A percentile compares a stretch with the other conserved stretches of the same genome.
Conservation (phyloP, 2,329 filamentous ascomycete genomes). For the Cytospora piceae region DNA sequence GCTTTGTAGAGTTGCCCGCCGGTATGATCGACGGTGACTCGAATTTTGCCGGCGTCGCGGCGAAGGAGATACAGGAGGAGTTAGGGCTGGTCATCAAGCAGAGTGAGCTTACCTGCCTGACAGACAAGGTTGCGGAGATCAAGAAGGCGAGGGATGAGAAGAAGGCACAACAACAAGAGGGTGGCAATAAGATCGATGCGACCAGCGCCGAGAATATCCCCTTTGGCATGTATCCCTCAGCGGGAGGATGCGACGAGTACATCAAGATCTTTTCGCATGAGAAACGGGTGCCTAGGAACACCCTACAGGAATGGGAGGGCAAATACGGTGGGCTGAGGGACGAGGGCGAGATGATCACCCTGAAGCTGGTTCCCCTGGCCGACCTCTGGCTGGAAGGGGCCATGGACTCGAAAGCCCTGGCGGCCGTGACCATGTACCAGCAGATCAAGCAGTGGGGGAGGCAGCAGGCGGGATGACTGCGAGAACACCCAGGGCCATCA, state of each 20-base stretch:
- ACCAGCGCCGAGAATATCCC: constrained; percentile 44
- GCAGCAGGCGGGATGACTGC: constrained; percentile 12
- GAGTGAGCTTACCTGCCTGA: constrained; percentile 54
- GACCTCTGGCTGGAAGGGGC: constrained; percentile 62
- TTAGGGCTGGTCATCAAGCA: constrained; percentile 56
- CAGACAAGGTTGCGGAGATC: constrained; percentile 44
- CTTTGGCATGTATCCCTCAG: constrained; percentile 58
- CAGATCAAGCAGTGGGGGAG: constrained; percentile 49
- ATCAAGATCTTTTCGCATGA: constrained; percentile 63
- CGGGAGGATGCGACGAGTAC: constrained; percentile 64
- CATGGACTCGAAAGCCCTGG: constrained; percentile 63
- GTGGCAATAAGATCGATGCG: constrained; percentile 30
- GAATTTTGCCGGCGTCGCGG: constrained; percentile 60
- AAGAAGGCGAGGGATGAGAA: constrained; percentile 41
- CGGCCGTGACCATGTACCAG: constrained; percentile 55
- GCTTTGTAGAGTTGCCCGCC: constrained; percentile 62
- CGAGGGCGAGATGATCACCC: constrained; percentile 64
- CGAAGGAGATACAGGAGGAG: constrained; percentile 65
- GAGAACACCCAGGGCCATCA: not conserved
- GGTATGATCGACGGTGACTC: constrained; percentile 65
- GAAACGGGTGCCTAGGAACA: constrained; percentile 51
- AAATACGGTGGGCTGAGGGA: constrained; percentile 61
- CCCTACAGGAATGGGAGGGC: constrained; percentile 59
- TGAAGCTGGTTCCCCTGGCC: constrained; percentile 60
- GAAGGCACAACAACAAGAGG: constrained; percentile 39